Conservation (phyloP, 192 early-diverging fungal species). For the Umbelopsis ramanniana region DNA sequence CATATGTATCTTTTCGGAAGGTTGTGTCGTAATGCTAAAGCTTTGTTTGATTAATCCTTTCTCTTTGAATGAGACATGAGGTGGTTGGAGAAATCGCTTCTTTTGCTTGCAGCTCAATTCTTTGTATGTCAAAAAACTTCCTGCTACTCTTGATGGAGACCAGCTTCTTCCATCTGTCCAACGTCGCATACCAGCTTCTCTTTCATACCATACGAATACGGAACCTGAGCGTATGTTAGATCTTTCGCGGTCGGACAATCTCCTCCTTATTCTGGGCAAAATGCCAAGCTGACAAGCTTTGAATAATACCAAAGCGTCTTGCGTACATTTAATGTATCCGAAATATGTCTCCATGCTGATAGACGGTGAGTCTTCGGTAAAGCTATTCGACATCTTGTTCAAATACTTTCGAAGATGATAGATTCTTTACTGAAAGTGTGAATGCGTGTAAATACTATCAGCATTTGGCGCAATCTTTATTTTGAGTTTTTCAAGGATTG, state of each 20-base stretch:
- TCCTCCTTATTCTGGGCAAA: slow-evolving; percentile 75
- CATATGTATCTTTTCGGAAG: slow-evolving; percentile 81
- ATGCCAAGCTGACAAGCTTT: slow-evolving; percentile 84
- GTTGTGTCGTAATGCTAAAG: slow-evolving; percentile 80
- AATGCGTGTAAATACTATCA: not conserved
- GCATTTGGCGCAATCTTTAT: not conserved
- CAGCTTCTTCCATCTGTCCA: slow-evolving; percentile 94
- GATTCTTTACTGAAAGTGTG: not conserved
- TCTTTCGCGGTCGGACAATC: slow-evolving; percentile 82
- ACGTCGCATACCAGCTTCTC: slow-evolving; percentile 87
- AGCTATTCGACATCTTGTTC: not conserved
- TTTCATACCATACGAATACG: slow-evolving; percentile 90
- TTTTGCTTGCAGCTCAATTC: slow-evolving; percentile 73
- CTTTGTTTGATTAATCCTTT: slow-evolving; percentile 88
- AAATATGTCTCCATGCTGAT: slow-evolving; percentile 76
- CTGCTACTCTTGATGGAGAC: slow-evolving; percentile 86
- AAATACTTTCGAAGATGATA: not conserved
- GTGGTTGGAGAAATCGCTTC: slow-evolving; percentile 32
- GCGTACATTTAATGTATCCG: slow-evolving; percentile 83
- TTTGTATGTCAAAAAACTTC: slow-evolving; percentile 88
- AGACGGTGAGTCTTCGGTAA: not conserved
- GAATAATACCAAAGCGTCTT: slow-evolving; percentile 87
- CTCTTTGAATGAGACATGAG: slow-evolving; percentile 61
- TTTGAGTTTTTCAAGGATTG: not conserved
- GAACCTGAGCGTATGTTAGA: slow-evolving; percentile 80